Evolutionary conservation across 768 basidiomycete genomes (phyloP), one percentile per base, ranked within the genome.

Genomic region (Russula virescens): DNA sequence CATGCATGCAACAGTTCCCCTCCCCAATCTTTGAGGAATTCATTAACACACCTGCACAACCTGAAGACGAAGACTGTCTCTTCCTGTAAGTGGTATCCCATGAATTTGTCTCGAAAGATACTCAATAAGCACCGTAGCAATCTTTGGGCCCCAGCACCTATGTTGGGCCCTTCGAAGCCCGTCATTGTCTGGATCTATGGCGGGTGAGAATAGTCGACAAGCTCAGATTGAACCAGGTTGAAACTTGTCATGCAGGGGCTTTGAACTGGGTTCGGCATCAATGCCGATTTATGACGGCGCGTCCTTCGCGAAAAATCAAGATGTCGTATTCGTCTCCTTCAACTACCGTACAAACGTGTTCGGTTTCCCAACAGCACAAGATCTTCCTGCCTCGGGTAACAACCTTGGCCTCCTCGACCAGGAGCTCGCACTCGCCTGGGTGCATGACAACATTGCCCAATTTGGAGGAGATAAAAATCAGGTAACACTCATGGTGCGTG

Each of bases 391-490:
- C 26, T 35, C 50, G 5, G 11, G 19, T 10, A 58, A 58, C 61
- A 62, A 65, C 28, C 45, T 52, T 18, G 59, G 59, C 10, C 23
- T 52, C 31, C 58, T 63, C 18, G 62, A 63, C 11, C 62, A 63
- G 45, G 62, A 71, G 23, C 54, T 69, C 8, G 81, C 80, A 1
- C 68, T 82, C 11, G 65, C 75, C 64, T 84, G 81, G 87, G 79
- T 88, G 0, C 82, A 87, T 66, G 71, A 76, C 25, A 81, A 88
- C 66, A 85, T 88, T 48, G 74, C 66, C 18, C 70, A 71, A 0
- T 89, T 88, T 64, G 86, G 87, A 13, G 86, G 85, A 16, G 82
- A 81, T 63, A 75, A 75, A n/a, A 68, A n/a, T 13, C 77, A 79
- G 72, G 79, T 78, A 8, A 69, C 74, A 14, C 67, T 74, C 7